Evolutionary conservation across 2,329 filamentous ascomycete species (phyloP).

Genomic region (Diplodia sapinea): DNA sequence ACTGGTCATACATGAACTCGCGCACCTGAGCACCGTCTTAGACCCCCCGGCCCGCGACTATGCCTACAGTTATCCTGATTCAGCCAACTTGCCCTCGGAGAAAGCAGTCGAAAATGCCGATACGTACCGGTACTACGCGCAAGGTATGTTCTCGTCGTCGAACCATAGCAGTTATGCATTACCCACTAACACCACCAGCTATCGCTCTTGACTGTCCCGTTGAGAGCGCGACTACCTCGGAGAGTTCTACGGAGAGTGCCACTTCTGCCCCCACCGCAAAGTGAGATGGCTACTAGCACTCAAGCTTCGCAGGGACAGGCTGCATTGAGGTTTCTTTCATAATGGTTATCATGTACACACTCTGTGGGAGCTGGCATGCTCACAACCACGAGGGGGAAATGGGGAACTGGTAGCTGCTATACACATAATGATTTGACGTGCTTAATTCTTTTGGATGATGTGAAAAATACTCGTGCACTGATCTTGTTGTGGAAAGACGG

Average conservation of each 20-base stretch:
- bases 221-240: no score
- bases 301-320: not conserved
- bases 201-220: not conserved
- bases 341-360: not conserved
- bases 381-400: not conserved
- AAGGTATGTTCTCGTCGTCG: constrained; percentile 45
- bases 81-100: constrained; percentile 51
- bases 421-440: not conserved
- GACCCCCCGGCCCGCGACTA: constrained; percentile 65
- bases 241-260: not conserved
- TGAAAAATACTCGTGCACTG: not conserved
- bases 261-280: not conserved
- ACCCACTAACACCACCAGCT: not conserved
- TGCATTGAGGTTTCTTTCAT: not conserved
- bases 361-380: not conserved
- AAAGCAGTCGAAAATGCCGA: constrained; percentile 69
- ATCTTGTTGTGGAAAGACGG: not conserved
- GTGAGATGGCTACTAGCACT: not conserved
- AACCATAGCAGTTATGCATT: constrained; percentile 41
- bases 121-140: constrained; percentile 62
- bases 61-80: constrained; percentile 53
- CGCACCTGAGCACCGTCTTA: constrained; percentile 61
- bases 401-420: not conserved
- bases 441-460: not conserved
- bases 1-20: constrained; percentile 69